These are phyloP conservation scores for Exophiala sideris DNA, from an alignment of 2,329 filamentous ascomycete genomes.

Conservation along the genomic window DNA sequence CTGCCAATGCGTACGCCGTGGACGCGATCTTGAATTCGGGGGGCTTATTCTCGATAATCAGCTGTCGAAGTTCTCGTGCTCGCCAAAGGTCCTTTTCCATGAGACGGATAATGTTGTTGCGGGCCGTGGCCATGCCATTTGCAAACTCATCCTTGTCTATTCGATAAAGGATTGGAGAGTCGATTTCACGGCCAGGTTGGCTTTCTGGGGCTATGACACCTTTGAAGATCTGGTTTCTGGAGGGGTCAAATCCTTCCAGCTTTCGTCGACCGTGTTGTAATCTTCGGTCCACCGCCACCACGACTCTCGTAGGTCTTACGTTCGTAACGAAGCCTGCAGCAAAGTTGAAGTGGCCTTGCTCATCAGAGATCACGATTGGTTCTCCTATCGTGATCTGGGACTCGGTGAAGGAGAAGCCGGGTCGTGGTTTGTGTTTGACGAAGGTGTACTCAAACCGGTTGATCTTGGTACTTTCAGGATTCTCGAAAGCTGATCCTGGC, in stretches of 20 bases:
- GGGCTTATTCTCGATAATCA: conserved; percentile 73
- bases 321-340: conserved; percentile 87
- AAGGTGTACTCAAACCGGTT: conserved; percentile 89
- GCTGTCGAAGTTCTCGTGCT: conserved; percentile 66
- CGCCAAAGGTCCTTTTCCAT: conserved; percentile 77
- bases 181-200: conserved; percentile 3
- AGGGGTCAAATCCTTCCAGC: conserved; percentile 70
- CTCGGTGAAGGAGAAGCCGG: conserved; percentile 79
- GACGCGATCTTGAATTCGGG: conserved; percentile 69
- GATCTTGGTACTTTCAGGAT: conserved; percentile 71
- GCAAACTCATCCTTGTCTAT: conserved; percentile 98
- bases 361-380: conserved; percentile 93
- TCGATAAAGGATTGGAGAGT: conserved; percentile 62
- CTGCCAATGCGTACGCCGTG: conserved; percentile 62
- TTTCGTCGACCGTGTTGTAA: conserved; percentile 81
- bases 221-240: conserved; percentile 77
- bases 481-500: conserved; percentile 68
- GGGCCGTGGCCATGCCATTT: conserved; percentile 91
- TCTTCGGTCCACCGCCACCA: conserved; percentile 83
- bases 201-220: conserved; percentile 72
- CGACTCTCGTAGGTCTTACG: conserved; percentile 71
- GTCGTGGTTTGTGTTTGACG: conserved; percentile 60
- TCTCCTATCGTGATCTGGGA: conserved; percentile 85
- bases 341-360: conserved; percentile 89
- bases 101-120: conserved; percentile 88